Evolutionary conservation across 1,284 basidiomycete genomes (phyloP).

Genomic region (Ceratobasidium sp.): DNA sequence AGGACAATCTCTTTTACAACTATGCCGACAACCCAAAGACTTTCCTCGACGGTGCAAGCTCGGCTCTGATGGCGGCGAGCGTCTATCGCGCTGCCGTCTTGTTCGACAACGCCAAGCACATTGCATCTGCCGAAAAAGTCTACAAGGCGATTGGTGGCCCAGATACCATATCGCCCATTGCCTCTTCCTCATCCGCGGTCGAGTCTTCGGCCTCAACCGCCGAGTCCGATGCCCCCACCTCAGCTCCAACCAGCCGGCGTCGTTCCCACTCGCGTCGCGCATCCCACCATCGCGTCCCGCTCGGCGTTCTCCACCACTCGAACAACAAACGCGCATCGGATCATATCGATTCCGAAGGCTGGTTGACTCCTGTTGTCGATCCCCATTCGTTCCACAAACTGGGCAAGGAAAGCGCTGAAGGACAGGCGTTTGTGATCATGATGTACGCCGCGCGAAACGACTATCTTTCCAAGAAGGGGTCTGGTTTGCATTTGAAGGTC

Average conservation of each 20-base stretch:
- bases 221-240: neutral
- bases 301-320: slow-evolving; percentile 37
- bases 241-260: neutral
- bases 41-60: slow-evolving; percentile 78
- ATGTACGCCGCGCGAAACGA: slow-evolving; percentile 76
- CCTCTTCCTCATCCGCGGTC: neutral
- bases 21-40: slow-evolving; percentile 66
- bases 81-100: slow-evolving; percentile 74
- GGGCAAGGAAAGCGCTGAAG: slow-evolving; percentile 64
- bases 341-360: slow-evolving; percentile 64
- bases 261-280: neutral
- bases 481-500: neutral
- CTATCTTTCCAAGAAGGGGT: slow-evolving; percentile 54
- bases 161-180: neutral
- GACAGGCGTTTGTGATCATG: slow-evolving; percentile 74
- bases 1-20: slow-evolving; percentile 67
- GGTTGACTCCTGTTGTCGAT: slow-evolving; percentile 74
- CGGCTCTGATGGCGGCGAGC: slow-evolving; percentile 77
- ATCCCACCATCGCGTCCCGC: slow-evolving; percentile 35
- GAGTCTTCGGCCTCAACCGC: slow-evolving; percentile 36
- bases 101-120: slow-evolving; percentile 56
- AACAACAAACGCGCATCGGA: slow-evolving; percentile 45
- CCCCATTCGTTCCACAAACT: slow-evolving; percentile 62
- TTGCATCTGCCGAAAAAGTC: slow-evolving; percentile 65
- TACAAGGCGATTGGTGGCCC: slow-evolving; percentile 52